Conservation (phyloP, 2,329 filamentous ascomycete genomes). For the Scedosporium apiospermum region DNA sequence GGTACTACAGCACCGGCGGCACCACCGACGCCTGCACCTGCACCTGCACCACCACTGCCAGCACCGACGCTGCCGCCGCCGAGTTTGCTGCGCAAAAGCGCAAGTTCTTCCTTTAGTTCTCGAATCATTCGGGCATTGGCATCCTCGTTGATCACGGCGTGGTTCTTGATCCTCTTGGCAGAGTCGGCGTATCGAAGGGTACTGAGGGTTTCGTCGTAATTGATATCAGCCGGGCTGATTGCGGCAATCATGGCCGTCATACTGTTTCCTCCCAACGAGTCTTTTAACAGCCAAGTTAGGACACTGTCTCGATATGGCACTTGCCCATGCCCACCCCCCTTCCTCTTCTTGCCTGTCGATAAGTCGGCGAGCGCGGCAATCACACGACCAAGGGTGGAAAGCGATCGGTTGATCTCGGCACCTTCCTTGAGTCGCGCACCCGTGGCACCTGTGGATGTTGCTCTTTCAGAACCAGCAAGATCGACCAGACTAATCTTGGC, state of each 20-base stretch:
- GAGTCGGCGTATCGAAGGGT: conserved; percentile 95
- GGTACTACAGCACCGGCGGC: conserved; percentile 33
- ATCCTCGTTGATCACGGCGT: conserved; percentile 97
- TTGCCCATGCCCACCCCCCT: conserved; percentile 56
- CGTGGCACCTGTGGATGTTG: conserved; percentile 92
- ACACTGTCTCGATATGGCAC: conserved; percentile 97
- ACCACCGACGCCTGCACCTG: conserved; percentile 29
- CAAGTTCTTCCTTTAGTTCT: conserved; percentile 90
- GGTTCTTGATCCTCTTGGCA: conserved; percentile 99
- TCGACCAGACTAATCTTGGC: conserved; percentile 97
- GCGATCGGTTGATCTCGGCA: conserved; percentile 93
- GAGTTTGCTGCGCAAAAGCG: conserved; percentile 77
- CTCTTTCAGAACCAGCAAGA: conserved; percentile 93
- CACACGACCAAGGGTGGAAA: conserved; percentile 93
- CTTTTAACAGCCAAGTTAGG: conserved; percentile 92
- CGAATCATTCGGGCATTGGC: conserved; percentile 98
- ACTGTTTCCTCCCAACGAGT: conserved; percentile 94
- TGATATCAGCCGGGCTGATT: conserved; percentile 96
- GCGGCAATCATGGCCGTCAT: conserved; percentile 99
- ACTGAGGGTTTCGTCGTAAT: conserved; percentile 94
- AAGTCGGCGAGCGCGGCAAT: conserved; percentile 92
- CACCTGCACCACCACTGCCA: conserved; percentile 33
- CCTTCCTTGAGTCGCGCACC: conserved; percentile 93
- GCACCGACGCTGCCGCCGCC: conserved; percentile 39
- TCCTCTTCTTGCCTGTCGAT: conserved; percentile 76